Conservation (phyloP, 352 stramenopile species). For the Thraustochytrium sp. region DNA sequence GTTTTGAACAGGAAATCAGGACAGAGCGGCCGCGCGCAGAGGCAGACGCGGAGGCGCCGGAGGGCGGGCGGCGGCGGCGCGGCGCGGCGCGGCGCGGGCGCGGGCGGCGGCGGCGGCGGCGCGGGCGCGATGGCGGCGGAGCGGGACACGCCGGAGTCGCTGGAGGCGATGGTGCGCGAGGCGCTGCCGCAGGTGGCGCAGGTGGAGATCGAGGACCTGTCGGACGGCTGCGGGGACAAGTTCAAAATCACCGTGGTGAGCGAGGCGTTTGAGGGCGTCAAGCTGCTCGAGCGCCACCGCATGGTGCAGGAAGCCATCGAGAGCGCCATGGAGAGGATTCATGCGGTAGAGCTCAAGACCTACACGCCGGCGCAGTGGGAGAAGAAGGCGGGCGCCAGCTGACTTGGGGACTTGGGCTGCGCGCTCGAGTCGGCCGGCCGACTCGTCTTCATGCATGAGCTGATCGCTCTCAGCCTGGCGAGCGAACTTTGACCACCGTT, state of each 20-base stretch:
- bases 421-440: background rate
- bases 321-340: conserved; percentile 15
- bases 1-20: no score
- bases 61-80: no score
- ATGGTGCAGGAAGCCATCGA: conserved; percentile 40
- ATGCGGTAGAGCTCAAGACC: conserved; percentile 38
- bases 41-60: no score
- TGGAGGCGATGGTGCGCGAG: conserved; percentile 14
- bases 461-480: no score
- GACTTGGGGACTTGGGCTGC: no score
- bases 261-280: conserved; percentile 28
- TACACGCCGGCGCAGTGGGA: conserved; percentile 27
- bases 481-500: no score
- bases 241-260: conserved; percentile 17
- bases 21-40: no score
- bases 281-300: conserved; percentile 34
- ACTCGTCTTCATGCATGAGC: background rate
- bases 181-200: background rate
- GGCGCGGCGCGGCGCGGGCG: no score
- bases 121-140: background rate
- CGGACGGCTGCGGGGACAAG: conserved; percentile 40
- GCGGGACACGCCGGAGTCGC: background rate
- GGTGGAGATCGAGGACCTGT: conserved; percentile 18
- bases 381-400: background rate
- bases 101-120: no score